A percentile compares a stretch with the other conserved stretches of the same genome.
Conservation (phyloP, 169 alveolate genomes). For the Eimeria maxima region DNA sequence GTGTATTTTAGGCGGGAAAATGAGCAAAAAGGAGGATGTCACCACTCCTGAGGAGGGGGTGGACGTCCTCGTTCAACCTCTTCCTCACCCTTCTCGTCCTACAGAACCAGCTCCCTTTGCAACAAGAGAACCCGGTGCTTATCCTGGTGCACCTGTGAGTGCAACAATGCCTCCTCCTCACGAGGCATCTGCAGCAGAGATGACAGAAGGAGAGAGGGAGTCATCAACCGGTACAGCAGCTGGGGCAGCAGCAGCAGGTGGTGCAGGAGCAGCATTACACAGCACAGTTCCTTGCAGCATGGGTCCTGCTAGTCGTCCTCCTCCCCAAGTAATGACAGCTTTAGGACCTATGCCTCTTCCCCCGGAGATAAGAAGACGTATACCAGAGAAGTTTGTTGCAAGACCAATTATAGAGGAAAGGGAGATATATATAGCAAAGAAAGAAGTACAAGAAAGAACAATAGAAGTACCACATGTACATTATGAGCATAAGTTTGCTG, state of each 20-base stretch:
- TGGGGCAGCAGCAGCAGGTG: slow-evolving; percentile 2
- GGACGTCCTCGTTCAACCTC: slow-evolving; percentile 73
- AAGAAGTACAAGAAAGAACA: slow-evolving; percentile 91
- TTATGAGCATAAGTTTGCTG: slow-evolving; percentile 91
- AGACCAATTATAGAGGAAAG: slow-evolving; percentile 92
- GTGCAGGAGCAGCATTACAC: slow-evolving; percentile 34
- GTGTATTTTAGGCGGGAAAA: not conserved
- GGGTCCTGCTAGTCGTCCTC: slow-evolving; percentile 83
- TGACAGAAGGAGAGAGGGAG: not conserved
- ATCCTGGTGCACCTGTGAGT: slow-evolving; percentile 71
- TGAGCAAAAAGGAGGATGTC: slow-evolving; percentile 61
- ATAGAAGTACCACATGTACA: slow-evolving; percentile 92
- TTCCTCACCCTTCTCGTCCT: slow-evolving; percentile 51
- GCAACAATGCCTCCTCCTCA: slow-evolving; percentile 64
- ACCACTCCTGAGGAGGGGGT: slow-evolving; percentile 67
- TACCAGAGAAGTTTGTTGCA: slow-evolving; percentile 93
- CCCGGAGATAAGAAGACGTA: slow-evolving; percentile 89
- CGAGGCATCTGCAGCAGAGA: not conserved
- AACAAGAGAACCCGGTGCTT: not conserved
- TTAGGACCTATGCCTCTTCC: slow-evolving; percentile 93
- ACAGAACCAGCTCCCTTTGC: not conserved
- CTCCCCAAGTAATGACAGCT: slow-evolving; percentile 93
- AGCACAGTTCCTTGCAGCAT: slow-evolving; percentile 19
- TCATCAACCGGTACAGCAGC: not conserved
- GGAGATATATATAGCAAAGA: slow-evolving; percentile 91